Evolutionary conservation across 352 stramenopile genomes (phyloP).

Genomic region (Phytopythium kandeliae): DNA sequence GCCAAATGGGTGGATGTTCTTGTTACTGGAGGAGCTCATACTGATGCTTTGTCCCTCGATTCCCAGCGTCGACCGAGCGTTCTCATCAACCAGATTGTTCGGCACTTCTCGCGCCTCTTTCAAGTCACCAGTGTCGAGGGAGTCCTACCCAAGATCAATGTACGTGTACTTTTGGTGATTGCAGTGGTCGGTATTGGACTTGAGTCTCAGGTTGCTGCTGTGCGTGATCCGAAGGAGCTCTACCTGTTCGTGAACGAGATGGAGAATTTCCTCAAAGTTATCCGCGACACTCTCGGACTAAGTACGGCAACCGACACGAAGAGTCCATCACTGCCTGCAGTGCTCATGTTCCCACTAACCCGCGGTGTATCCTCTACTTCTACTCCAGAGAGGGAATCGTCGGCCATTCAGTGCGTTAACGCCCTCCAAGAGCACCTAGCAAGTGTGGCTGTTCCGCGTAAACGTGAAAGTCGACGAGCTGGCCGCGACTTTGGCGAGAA

Average conservation of each 20-base stretch:
- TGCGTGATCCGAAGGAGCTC: conserved; percentile 38
- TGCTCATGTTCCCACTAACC: background rate
- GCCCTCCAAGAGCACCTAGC: conserved; percentile 30
- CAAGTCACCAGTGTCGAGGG: conserved; percentile 80
- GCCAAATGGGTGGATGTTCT: background rate
- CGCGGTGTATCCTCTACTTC: background rate
- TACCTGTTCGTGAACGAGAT: conserved; percentile 87
- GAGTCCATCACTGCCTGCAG: background rate
- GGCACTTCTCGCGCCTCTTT: conserved; percentile 87
- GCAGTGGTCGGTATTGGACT: conserved; percentile 1
- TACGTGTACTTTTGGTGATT: conserved; percentile 24
- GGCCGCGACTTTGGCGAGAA: conserved; percentile 3
- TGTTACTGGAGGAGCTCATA: background rate
- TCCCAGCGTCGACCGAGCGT: conserved; percentile 61
- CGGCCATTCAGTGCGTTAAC: conserved; percentile 45
- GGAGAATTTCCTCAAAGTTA: conserved; percentile 70
- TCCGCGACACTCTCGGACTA: conserved; percentile 58
- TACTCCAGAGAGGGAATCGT: conserved; percentile 32
- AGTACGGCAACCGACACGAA: conserved; percentile 31
- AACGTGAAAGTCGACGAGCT: background rate
- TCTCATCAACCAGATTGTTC: conserved; percentile 83
- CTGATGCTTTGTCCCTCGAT: background rate
- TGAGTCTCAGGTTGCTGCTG: background rate
- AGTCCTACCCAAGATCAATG: conserved; percentile 89
- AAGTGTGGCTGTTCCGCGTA: conserved; percentile 8